These are phyloP conservation scores for Toxoplasma gondii DNA, from an alignment of 169 alveolate genomes.

Conservation along the genomic window DNA sequence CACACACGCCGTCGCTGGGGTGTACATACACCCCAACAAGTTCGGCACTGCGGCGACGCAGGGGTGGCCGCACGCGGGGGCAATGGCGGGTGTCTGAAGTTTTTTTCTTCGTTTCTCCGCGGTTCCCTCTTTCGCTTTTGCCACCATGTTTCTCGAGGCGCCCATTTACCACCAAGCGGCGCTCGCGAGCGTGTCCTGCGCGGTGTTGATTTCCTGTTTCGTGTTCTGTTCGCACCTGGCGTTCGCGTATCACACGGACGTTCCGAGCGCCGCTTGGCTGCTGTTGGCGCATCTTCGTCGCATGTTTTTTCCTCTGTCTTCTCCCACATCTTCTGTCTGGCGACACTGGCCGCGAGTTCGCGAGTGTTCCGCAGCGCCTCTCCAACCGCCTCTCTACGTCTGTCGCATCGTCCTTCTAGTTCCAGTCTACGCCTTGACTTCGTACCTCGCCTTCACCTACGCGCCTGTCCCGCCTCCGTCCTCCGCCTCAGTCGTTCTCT, in stretches of 20 bases:
- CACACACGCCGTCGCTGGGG: too few species aligned
- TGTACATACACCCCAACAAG: too few species aligned
- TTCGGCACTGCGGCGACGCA: too few species aligned
- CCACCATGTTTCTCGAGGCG: constrained; percentile 1
- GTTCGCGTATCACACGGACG: constrained; percentile 7
- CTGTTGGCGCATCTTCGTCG: neutral
- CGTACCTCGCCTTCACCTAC: constrained; percentile 26
- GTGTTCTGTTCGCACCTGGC: constrained; percentile 7
- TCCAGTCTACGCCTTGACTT: constrained; percentile 51
- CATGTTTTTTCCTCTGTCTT: neutral
- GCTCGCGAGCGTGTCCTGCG: neutral
- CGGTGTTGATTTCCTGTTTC: neutral
- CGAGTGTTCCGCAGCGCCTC: neutral
- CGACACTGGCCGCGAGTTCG: neutral
- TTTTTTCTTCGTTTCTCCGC: neutral
- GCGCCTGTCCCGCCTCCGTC: neutral
- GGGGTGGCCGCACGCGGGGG: neutral
- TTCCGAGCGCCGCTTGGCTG: neutral
- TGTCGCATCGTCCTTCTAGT: constrained; percentile 42
- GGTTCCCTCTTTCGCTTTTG: neutral
- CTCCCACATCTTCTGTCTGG: neutral
- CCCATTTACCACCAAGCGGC: constrained; percentile 17
- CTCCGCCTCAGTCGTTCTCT: neutral
- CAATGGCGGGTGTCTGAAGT: neutral
- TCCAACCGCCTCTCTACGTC: constrained; percentile 1